phyloP scores from a whole-genome alignment of 495 filamentous ascomycete genomes.

The Apiosordaria backusii region DNA sequence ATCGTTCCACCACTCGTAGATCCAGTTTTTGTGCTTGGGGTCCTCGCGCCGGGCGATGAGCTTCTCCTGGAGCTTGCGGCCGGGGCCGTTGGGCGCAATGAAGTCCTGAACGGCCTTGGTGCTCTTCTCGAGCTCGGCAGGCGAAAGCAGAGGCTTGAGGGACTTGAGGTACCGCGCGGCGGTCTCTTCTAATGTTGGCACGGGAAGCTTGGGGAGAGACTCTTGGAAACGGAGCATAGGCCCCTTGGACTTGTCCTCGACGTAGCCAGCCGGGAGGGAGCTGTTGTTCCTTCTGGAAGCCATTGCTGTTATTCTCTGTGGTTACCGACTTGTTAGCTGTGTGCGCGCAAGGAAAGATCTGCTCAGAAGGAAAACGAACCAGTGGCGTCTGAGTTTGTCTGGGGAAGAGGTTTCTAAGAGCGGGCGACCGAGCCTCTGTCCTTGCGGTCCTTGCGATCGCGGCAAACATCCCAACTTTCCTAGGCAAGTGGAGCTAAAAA shows the following conservation, averaged over 20 bases:
- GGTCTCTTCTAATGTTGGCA: conserved; percentile 93
- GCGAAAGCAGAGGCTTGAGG: conserved; percentile 74
- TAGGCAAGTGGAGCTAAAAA: conserved; percentile 7
- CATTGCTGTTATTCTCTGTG: conserved; percentile 46
- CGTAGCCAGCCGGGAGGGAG: conserved; percentile 72
- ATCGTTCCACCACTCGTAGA: conserved; percentile 97
- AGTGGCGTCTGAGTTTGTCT: conserved; percentile 22
- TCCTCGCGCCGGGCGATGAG: conserved; percentile 77
- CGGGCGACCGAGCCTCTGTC: conserved; percentile 35
- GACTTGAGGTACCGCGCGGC: conserved; percentile 87
- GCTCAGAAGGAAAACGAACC: conserved; percentile 23
- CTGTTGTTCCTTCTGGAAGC: conserved; percentile 53
- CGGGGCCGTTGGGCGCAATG: conserved; percentile 73
- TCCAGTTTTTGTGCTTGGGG: conserved; percentile 87
- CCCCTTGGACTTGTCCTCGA: conserved; percentile 85
- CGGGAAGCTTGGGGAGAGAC: conserved; percentile 84
- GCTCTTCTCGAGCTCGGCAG: conserved; percentile 69
- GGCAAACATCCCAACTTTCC: conserved; percentile 31
- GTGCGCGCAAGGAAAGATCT: conserved; percentile 8
- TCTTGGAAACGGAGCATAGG: conserved; percentile 95
- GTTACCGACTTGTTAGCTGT: neutral
- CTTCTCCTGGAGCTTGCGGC: conserved; percentile 83
- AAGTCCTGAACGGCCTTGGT: conserved; percentile 81
- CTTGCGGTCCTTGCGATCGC: conserved; percentile 28
- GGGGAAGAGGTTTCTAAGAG: conserved; percentile 29